These are phyloP conservation scores for Trichoderma gracile DNA, from an alignment of 2,329 filamentous ascomycete genomes.

Conservation along the genomic window DNA sequence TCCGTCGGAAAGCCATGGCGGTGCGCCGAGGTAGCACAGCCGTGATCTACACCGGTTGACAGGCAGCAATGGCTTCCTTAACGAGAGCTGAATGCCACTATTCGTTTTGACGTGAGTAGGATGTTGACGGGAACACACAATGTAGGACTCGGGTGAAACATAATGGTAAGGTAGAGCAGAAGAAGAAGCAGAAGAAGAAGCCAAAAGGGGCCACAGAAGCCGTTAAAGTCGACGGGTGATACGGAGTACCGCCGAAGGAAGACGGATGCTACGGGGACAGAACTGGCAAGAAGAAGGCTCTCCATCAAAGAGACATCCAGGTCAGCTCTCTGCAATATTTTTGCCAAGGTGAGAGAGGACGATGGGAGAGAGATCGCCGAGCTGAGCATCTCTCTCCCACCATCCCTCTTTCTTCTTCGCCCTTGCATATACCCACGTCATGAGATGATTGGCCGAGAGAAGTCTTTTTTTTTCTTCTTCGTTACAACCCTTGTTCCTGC, in stretches of 20 bases:
- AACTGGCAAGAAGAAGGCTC: not conserved
- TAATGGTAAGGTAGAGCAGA: too few species aligned
- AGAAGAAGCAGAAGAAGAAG: too few species aligned
- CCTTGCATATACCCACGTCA: not conserved
- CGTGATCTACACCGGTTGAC: not conserved
- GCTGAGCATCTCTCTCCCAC: not conserved
- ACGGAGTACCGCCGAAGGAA: slow-evolving; percentile 3
- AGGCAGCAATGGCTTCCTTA: not conserved
- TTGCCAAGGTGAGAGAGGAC: not conserved
- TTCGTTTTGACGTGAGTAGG: too few species aligned
- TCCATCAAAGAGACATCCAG: not conserved
- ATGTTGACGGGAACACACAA: not conserved
- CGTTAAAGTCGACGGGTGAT: not conserved
- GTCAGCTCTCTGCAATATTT: not conserved
- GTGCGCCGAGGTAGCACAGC: not conserved
- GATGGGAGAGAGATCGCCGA: slow-evolving; percentile 3
- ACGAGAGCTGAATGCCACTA: too few species aligned
- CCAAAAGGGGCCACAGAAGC: not conserved
- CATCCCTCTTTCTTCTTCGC: not conserved
- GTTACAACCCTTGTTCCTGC: not conserved
- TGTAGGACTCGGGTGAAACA: too few species aligned
- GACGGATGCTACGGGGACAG: not conserved
- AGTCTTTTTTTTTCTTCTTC: not conserved
- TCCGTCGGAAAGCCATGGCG: not conserved
- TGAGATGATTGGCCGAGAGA: not conserved